A percentile compares a stretch with the other conserved stretches of the same genome.
phyloP scores from a whole-genome alignment of 2,329 filamentous ascomycete genomes.

The Trichoderma endophyticum region DNA sequence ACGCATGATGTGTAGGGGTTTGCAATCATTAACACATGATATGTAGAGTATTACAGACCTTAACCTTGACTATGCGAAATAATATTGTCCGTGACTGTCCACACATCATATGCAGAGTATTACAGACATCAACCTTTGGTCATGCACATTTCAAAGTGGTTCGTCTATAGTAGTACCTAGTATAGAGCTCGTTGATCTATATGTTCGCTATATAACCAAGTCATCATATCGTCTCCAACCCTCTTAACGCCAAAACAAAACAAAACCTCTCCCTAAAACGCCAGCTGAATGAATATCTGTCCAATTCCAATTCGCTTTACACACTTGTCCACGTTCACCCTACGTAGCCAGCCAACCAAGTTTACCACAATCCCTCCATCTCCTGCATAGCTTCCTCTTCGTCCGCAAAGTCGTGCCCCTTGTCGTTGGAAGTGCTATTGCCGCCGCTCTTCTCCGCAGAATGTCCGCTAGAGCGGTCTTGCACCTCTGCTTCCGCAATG shows the following conservation, averaged over 20 bases:
- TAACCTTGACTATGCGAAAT: neutral
- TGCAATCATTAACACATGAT: neutral
- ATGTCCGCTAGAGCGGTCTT: conserved; percentile 18
- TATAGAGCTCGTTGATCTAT: neutral
- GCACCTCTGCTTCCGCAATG: conserved; percentile 47
- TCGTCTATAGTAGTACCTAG: neutral
- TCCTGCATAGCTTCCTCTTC: conserved; percentile 68
- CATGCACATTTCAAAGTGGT: neutral
- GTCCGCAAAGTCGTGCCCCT: conserved; percentile 49
- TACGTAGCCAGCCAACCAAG: neutral
- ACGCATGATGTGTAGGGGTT: neutral
- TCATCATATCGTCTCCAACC: neutral
- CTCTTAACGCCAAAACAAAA: neutral
- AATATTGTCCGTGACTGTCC: neutral
- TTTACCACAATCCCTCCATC: conserved; percentile 55
- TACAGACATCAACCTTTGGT: neutral
- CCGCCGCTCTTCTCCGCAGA: neutral
- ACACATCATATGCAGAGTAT: neutral
- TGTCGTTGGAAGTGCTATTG: conserved; percentile 11
- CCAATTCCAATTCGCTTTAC: neutral
- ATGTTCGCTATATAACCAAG: neutral
- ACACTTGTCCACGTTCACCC: neutral
- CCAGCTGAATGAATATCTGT: neutral
- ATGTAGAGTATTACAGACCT: no score
- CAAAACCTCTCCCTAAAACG: neutral